Percentiles rank a stretch among this genome's conserved stretches.
phyloP scores from a whole-genome alignment of 208 protist species.

The Acanthamoeba triangularis region DNA sequence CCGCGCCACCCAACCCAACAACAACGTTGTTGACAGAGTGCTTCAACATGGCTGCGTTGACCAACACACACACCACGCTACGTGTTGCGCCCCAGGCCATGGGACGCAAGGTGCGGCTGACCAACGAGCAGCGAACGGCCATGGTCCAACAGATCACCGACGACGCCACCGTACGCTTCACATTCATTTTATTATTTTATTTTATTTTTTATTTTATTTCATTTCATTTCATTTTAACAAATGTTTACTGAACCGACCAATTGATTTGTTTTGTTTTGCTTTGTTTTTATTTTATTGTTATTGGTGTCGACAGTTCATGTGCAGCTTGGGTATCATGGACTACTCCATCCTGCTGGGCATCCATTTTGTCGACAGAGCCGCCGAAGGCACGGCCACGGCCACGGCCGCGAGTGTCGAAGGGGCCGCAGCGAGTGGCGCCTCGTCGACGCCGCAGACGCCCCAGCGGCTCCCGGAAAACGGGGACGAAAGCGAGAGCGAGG shows the following conservation, averaged over 20 bases:
- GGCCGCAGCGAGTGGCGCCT: too few species aligned
- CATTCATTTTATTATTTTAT: background rate
- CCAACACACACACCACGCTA: background rate
- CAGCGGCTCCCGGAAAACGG: too few species aligned
- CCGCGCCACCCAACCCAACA: background rate
- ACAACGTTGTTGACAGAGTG: background rate
- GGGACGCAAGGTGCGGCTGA: conserved; percentile 29
- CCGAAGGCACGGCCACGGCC: too few species aligned
- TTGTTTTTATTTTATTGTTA: too few species aligned
- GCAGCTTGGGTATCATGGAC: conserved; percentile 67
- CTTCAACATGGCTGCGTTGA: background rate
- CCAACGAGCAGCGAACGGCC: background rate
- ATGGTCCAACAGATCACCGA: conserved; percentile 13
- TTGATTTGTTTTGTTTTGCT: background rate
- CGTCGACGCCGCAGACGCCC: too few species aligned
- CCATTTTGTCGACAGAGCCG: conserved; percentile 35
- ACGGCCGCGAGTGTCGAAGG: too few species aligned
- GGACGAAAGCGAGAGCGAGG: background rate
- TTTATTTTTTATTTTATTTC: background rate
- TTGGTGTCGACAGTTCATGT: conserved; percentile 6
- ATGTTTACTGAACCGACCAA: background rate
- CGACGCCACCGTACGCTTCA: conserved; percentile 23
- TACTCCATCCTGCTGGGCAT: conserved; percentile 40
- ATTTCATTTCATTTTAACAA: background rate
- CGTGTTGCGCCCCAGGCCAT: background rate